phyloP scores from a whole-genome alignment of 257 asterid genomes.

The Oldenlandia corymbosa region DNA sequence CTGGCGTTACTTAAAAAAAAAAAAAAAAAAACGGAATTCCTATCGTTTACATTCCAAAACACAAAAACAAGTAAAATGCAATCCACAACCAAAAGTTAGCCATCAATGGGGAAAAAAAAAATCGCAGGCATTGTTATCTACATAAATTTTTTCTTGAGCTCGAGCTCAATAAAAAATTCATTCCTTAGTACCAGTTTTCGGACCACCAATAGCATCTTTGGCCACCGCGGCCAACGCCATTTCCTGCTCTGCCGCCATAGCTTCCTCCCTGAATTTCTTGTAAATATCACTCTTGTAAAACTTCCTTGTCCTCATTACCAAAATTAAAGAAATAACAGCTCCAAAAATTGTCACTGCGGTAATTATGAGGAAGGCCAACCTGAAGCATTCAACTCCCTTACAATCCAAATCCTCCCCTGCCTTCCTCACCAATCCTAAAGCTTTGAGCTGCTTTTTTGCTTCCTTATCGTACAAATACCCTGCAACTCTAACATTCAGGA shows the following conservation, averaged over 20 bases:
- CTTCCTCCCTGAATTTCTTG: constrained; percentile 47
- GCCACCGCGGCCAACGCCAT: constrained; percentile 13
- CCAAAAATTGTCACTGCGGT: constrained; percentile 59
- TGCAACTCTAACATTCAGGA: constrained; percentile 53
- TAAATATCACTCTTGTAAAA: constrained; percentile 72
- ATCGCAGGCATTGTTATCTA: no score
- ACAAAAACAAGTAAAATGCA: no score
- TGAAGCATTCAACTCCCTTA: constrained; percentile 48
- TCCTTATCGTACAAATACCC: constrained; percentile 67
- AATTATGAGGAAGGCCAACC: constrained; percentile 55
- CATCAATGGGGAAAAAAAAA: no score
- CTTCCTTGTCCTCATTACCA: constrained; percentile 61
- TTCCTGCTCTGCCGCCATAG: constrained; percentile 23
- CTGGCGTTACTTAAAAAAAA: no score
- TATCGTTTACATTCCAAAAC: no score
- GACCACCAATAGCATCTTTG: constrained; percentile 9
- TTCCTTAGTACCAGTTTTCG: no score
- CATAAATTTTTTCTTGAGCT: no score
- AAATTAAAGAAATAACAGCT: constrained; percentile 41
- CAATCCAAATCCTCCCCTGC: constrained; percentile 53
- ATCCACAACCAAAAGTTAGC: no score
- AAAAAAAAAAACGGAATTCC: no score
- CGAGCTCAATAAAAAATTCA: no score
- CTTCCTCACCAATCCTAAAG: constrained; percentile 24
- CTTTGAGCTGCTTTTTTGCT: constrained; percentile 50